These are phyloP conservation scores for Erythrophleum ivorense DNA, from an alignment of 331 rosid species.

Conservation along the genomic window DNA sequence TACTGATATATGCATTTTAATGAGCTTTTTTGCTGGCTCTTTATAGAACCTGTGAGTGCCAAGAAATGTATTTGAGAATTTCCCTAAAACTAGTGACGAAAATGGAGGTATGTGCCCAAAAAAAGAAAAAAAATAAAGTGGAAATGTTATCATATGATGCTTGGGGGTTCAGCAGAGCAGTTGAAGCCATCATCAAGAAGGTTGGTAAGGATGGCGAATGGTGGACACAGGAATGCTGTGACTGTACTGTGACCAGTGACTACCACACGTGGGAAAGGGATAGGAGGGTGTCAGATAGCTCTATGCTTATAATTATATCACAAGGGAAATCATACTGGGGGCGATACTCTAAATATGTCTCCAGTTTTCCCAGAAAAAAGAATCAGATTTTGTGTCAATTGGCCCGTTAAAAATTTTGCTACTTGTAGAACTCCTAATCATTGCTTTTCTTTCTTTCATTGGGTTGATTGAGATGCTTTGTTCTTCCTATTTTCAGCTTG, in stretches of 20 bases:
- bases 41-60: too few relatives aligned
- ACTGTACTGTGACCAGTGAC: not conserved
- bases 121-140: too few relatives aligned
- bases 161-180: conserved; percentile 20
- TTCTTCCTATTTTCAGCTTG: not conserved
- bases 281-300: too few relatives aligned
- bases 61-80: too few relatives aligned
- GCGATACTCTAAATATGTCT: not conserved
- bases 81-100: too few relatives aligned
- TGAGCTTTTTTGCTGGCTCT: not conserved
- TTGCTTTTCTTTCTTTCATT: not conserved
- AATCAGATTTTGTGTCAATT: too few relatives aligned
- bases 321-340: not conserved
- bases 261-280: conserved; percentile 7
- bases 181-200: not conserved
- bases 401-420: not conserved
- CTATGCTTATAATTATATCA: not conserved
- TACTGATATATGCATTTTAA: not conserved
- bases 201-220: conserved; percentile 21
- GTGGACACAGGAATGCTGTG: conserved; percentile 9
- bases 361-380: not conserved
- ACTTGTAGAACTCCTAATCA: not conserved
- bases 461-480: not conserved
- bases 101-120: too few relatives aligned
- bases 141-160: not conserved